Evolutionary conservation across 108 stramenopile species (phyloP).

Genomic region (Skeletonema marinoi): DNA sequence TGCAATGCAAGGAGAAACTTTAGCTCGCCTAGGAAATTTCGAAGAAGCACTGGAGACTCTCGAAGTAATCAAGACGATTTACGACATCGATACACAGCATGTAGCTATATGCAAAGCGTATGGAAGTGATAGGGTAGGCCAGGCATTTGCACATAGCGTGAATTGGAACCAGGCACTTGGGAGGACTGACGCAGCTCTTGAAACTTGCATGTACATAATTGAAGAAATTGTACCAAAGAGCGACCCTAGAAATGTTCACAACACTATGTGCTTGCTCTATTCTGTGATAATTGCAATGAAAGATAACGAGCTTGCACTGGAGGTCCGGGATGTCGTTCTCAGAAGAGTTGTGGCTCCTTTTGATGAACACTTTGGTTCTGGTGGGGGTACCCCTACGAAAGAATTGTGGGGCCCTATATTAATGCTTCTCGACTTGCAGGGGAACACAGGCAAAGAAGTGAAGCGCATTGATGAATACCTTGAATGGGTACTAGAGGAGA

Average conservation of each 20-base stretch:
- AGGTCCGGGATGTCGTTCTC: conserved; percentile 44
- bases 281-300: conserved; percentile 57
- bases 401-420: conserved; percentile 56
- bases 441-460: conserved; percentile 21
- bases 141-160: conserved; percentile 53
- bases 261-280: conserved; percentile 57
- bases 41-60: conserved; percentile 54
- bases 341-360: conserved; percentile 48
- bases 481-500: conserved; percentile 57
- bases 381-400: conserved; percentile 49
- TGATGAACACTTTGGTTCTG: conserved; percentile 46
- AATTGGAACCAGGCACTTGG: conserved; percentile 52
- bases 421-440: conserved; percentile 51
- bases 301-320: conserved; percentile 43
- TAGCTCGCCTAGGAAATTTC: conserved; percentile 46
- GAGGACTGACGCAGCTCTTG: conserved; percentile 45
- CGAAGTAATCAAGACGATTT: conserved; percentile 43
- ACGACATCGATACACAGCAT: conserved; percentile 62
- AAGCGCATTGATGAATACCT: conserved; percentile 48
- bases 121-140: conserved; percentile 63
- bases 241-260: conserved; percentile 57
- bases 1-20: conserved; percentile 64
- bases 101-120: conserved; percentile 49
- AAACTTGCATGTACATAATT: conserved; percentile 50
- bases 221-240: conserved; percentile 61